phyloP scores from a whole-genome alignment of 352 stramenopile species.

The Plasmopara halstedii region DNA sequence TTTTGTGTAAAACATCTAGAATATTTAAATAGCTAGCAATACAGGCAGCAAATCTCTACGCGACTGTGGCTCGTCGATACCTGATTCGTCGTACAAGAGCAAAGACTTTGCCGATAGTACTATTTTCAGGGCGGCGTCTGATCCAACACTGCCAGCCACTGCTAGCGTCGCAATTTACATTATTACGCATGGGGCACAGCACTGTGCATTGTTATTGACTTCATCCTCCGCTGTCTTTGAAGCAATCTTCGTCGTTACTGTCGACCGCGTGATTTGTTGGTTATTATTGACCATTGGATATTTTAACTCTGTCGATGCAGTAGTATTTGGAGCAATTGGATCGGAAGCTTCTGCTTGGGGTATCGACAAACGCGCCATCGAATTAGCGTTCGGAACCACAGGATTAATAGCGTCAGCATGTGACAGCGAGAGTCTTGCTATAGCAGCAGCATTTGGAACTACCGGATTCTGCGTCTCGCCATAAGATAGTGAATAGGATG shows the following conservation, averaged over 20 bases:
- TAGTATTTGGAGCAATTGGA: constrained; percentile 44
- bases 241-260: constrained; percentile 4
- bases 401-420: constrained; percentile 59
- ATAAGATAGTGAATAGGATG: constrained; percentile 34
- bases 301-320: constrained; percentile 27
- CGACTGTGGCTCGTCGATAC: too few relatives aligned
- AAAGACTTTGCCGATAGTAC: too few relatives aligned
- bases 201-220: constrained; percentile 32
- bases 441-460: constrained; percentile 65
- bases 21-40: too few relatives aligned
- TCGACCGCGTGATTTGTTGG: constrained; percentile 41
- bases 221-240: constrained; percentile 27
- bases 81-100: too few relatives aligned
- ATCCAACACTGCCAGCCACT: too few relatives aligned
- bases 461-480: constrained; percentile 62
- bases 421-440: constrained; percentile 36
- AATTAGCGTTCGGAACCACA: constrained; percentile 40
- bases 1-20: too few relatives aligned
- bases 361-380: too few relatives aligned
- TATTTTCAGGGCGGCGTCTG: too few relatives aligned
- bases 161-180: constrained; percentile 49
- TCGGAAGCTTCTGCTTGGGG: constrained; percentile 45
- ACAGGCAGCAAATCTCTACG: too few relatives aligned
- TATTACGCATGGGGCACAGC: constrained; percentile 53
- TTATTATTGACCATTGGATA: constrained; percentile 79